Conservation (phyloP, 139 green algal genomes). For the Protoeuglena noctilucae region DNA sequence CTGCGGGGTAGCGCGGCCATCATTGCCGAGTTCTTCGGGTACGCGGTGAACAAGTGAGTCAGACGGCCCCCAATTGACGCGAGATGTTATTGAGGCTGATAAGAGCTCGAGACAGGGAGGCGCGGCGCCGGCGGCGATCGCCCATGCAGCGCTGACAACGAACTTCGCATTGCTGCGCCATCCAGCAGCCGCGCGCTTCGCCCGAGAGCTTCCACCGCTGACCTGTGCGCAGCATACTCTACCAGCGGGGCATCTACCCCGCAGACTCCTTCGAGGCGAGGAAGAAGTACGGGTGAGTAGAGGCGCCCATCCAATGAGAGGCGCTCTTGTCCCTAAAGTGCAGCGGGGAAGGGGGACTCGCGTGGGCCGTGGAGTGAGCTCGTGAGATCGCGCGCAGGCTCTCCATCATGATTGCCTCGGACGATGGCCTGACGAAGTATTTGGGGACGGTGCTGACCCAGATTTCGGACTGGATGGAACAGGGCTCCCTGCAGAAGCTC, state of each 20-base stretch:
- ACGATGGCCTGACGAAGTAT: conserved; percentile 61
- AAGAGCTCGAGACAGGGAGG: too few relatives aligned
- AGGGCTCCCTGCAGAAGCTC: conserved; percentile 65
- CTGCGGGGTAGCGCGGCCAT: conserved; percentile 70
- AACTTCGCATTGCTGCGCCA: too few relatives aligned
- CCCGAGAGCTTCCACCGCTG: neutral
- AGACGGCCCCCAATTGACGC: too few relatives aligned
- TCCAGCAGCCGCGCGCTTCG: neutral
- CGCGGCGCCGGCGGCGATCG: too few relatives aligned
- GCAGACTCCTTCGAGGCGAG: conserved; percentile 65
- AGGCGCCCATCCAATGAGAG: too few relatives aligned
- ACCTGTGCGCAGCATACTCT: conserved; percentile 64
- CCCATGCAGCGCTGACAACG: too few relatives aligned
- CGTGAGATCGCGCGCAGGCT: too few relatives aligned
- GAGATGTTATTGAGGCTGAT: too few relatives aligned
- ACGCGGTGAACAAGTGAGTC: conserved; percentile 63
- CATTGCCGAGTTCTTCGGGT: conserved; percentile 85
- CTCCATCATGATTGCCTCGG: conserved; percentile 62
- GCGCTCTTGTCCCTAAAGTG: too few relatives aligned
- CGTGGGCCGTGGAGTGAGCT: too few relatives aligned
- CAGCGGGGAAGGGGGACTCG: too few relatives aligned
- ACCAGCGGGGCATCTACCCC: conserved; percentile 90
- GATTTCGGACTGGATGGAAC: conserved; percentile 73
- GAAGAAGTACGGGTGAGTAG: conserved; percentile 91
- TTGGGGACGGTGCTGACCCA: conserved; percentile 59